phyloP scores from a whole-genome alignment of 2,329 filamentous ascomycete genomes.

The Juglanconis juglandina region DNA sequence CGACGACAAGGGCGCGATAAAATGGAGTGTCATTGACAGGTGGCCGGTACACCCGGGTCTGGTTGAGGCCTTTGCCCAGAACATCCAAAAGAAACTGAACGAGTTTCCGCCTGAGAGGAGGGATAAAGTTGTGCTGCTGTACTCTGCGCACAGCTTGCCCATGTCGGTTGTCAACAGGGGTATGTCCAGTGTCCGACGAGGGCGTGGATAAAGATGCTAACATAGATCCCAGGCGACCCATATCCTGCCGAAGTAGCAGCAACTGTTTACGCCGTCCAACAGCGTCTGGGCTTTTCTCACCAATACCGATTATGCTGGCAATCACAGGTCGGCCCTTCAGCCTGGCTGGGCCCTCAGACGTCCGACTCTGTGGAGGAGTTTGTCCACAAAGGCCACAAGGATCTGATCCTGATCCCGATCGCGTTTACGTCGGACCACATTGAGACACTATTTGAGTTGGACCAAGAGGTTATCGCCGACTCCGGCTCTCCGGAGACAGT shows the following conservation, averaged over 20 bases:
- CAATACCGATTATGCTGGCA: constrained; percentile 96
- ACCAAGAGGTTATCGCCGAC: constrained; percentile 91
- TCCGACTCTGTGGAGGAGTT: constrained; percentile 83
- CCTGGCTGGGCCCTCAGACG: constrained; percentile 95
- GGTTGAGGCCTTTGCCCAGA: constrained; percentile 86
- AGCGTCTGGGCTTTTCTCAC: constrained; percentile 80
- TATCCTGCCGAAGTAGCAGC: constrained; percentile 95
- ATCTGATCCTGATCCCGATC: constrained; percentile 88
- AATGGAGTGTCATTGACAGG: constrained; percentile 96
- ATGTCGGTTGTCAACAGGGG: constrained; percentile 97
- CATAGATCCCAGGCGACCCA: constrained; percentile 65
- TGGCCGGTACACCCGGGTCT: constrained; percentile 92
- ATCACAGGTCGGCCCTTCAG: constrained; percentile 90
- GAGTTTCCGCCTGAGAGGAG: constrained; percentile 81
- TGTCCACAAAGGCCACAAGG: constrained; percentile 84
- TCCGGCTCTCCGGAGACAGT: constrained; percentile 73
- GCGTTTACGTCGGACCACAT: constrained; percentile 99
- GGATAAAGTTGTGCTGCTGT: constrained; percentile 79
- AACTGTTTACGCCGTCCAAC: constrained; percentile 96
- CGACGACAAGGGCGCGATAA: constrained; percentile 66
- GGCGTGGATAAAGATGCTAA: constrained; percentile 24
- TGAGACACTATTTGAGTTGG: constrained; percentile 91
- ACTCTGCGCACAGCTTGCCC: constrained; percentile 91
- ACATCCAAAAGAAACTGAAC: constrained; percentile 80
- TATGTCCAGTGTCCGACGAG: constrained; percentile 30